Base-by-base conservation (phyloP, 805 yeast species). In the Saccharomycopsis guyanensis region DNA sequence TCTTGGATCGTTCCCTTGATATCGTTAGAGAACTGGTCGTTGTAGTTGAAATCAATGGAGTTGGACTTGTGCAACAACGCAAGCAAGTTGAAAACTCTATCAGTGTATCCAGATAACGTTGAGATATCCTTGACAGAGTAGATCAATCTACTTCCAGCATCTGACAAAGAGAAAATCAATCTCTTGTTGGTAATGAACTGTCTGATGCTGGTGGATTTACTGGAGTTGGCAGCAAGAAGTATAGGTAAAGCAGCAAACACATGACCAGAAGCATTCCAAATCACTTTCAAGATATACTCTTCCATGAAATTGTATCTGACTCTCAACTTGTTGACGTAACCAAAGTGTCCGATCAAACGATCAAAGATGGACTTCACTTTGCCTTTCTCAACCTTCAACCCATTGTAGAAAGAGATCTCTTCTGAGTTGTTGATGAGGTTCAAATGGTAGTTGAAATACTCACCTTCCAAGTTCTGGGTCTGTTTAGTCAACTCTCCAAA, bases 241-340 rank as follows among this genome's bases (percentile, higher is more conserved):
- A 89, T 89, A 2, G 97, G 97, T 52, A 89, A 73, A 1, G 95
- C 83, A 0, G 96, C 86, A 66, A 86, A 88, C 19, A 88, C 64
- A 60, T 87, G 88, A n/a, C 97, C 96, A 65, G 89, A 74, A 0
- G 94, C 96, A 2, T 96, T 87, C 97, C 97, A 89, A 10, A 91
- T 78, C 59, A 86, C 87, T 65, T 88, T 89, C 62, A 89, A 73
- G 40, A 88, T 77, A 58, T 87, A 86, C 59, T 87, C 94, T 66
- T 89, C 96, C 49, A 84, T 63, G 51, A 86, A 70, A 43, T 80
- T 81, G 61, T 87, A 89, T 8, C 72, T 65, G 46, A 85, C 80
- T 50, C 83, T 75, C 35, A 73, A 69, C 50, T 75, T 69, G 54
- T 79, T 76, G 47, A 80, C 76, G 45, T 68, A 66, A 39, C 71